phyloP scores from a whole-genome alignment of 208 protist genomes.

The Leishmania guyanensis region DNA sequence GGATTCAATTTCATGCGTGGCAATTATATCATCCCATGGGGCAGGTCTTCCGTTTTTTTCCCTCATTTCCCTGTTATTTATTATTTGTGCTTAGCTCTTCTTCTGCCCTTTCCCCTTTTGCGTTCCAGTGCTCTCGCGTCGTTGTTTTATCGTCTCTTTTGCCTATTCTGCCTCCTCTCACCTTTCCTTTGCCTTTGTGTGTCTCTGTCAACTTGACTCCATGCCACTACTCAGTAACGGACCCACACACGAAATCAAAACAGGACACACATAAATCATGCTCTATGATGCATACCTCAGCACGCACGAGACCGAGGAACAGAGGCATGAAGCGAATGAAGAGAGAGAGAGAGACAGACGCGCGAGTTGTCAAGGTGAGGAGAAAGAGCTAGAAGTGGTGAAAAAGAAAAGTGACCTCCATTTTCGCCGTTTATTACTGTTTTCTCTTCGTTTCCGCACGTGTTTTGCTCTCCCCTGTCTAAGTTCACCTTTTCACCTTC shows the following conservation, averaged over 20 bases:
- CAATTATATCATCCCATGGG: slow-evolving; percentile 1
- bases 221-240: neutral
- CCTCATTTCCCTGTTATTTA: neutral
- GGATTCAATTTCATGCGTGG: slow-evolving; percentile 6
- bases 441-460: neutral
- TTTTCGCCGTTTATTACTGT: neutral
- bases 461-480: neutral
- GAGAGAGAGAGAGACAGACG: neutral
- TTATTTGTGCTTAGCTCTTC: neutral
- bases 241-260: neutral
- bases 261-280: neutral
- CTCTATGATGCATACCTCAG: neutral
- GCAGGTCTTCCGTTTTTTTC: neutral
- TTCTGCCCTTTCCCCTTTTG: neutral
- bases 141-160: neutral
- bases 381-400: neutral
- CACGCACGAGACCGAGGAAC: neutral
- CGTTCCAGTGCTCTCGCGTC: neutral
- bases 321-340: neutral
- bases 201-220: neutral
- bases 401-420: neutral
- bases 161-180: neutral
- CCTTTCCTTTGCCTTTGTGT: neutral
- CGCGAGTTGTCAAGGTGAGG: neutral
- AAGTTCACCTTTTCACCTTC: neutral